Evolutionary conservation across 495 filamentous ascomycete species (phyloP).

Genomic region (Xylaria palmicola): DNA sequence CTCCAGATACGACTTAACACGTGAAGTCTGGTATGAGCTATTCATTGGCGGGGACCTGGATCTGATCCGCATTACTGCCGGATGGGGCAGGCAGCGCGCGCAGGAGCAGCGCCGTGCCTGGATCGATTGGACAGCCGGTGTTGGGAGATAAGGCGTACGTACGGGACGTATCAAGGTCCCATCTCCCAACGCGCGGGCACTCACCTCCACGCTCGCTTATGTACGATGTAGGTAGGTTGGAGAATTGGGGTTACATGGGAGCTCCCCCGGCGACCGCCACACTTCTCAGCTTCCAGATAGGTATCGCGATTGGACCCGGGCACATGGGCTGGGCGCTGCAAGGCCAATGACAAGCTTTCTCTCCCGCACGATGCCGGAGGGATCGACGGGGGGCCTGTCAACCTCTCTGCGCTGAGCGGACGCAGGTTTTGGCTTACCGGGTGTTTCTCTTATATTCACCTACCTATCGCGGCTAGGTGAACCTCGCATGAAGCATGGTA

Average conservation of each 20-base stretch:
- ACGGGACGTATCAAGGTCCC: no score
- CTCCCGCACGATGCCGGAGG: not conserved
- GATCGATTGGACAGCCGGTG: not conserved
- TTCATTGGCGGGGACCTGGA: no score
- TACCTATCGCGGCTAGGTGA: not conserved
- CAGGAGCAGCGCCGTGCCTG: not conserved
- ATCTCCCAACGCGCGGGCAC: no score
- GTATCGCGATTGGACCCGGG: not conserved
- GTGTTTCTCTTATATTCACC: not conserved
- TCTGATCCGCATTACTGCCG: no score
- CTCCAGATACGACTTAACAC: no score
- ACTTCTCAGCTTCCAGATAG: constrained; percentile 16
- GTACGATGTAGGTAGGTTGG: no score
- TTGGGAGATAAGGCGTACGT: not conserved
- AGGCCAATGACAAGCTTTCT: constrained; percentile 11
- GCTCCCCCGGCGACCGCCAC: not conserved
- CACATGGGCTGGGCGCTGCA: not conserved
- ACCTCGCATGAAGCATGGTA: not conserved
- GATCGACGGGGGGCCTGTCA: not conserved
- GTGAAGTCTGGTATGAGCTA: no score
- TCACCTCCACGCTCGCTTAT: not conserved
- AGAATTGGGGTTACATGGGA: not conserved
- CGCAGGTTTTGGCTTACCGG: no score
- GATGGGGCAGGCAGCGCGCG: no score
- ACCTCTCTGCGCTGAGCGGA: not conserved